A percentile compares a stretch with the other conserved stretches of the same genome.
Conservation (phyloP, 352 stramenopile species). For the Phytopythium ostracodes region DNA sequence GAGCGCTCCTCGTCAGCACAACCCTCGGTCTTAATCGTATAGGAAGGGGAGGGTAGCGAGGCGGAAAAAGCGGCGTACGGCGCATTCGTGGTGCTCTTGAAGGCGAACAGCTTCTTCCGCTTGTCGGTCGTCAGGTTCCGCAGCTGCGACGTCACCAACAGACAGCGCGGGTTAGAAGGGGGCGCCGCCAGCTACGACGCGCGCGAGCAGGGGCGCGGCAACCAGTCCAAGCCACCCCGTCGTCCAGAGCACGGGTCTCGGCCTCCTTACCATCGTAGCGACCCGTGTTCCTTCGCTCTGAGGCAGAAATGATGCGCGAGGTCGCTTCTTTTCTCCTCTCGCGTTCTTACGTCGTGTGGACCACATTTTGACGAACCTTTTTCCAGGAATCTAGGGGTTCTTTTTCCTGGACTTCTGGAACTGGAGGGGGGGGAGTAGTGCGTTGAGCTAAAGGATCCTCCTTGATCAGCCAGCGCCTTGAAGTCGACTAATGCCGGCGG, state of each 20-base stretch:
- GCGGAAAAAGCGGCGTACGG: constrained; percentile 26
- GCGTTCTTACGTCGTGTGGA: not conserved
- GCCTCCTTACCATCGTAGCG: no score
- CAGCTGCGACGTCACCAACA: constrained; percentile 15
- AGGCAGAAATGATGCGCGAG: not conserved
- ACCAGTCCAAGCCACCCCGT: no score
- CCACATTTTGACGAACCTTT: not conserved
- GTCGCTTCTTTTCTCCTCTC: not conserved
- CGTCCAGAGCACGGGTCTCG: no score
- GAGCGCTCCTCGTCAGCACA: not conserved
- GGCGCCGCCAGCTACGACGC: not conserved
- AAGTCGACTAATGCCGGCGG: no score
- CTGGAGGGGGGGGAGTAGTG: no score
- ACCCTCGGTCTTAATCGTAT: not conserved
- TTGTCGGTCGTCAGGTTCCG: constrained; percentile 53
- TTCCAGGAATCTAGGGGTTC: not conserved
- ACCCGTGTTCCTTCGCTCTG: not conserved
- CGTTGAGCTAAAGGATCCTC: no score
- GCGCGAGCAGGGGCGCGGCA: not conserved
- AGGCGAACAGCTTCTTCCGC: constrained; percentile 66
- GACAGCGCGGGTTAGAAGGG: not conserved
- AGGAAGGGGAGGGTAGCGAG: not conserved
- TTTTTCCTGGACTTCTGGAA: not conserved
- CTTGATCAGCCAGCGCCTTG: no score
- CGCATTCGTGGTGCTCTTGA: constrained; percentile 74